A percentile compares a stretch with the other conserved stretches of the same genome.
phyloP scores from a whole-genome alignment of 2,329 filamentous ascomycete species.

The Biscogniauxia mediterranea region DNA sequence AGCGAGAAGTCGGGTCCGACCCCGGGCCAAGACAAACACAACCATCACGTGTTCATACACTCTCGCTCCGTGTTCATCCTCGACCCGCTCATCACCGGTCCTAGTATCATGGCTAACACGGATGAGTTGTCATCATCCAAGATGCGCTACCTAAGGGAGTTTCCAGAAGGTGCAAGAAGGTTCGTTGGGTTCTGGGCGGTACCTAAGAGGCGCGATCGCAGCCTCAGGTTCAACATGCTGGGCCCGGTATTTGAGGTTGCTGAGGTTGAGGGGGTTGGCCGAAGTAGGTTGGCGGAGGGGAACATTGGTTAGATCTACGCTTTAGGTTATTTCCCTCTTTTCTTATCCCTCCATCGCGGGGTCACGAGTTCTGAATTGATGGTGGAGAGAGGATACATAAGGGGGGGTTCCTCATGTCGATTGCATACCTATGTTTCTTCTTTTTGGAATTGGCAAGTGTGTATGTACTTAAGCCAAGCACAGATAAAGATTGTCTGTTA shows the following conservation, averaged over 20 bases:
- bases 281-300: neutral
- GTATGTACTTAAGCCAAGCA: no score
- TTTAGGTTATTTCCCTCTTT: no score
- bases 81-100: neutral
- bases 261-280: neutral
- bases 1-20: conserved; percentile 1
- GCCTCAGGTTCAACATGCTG: conserved; percentile 10
- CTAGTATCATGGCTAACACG: no score
- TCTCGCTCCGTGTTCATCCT: conserved; percentile 6
- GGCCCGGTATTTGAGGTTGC: conserved; percentile 12
- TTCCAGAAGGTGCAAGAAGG: neutral
- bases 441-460: no score
- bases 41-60: neutral
- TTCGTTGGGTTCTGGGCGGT: conserved; percentile 17
- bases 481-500: no score
- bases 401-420: no score
- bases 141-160: neutral
- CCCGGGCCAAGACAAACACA: neutral
- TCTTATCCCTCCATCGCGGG: no score
- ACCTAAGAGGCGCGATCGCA: conserved; percentile 5
- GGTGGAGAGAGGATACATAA: no score
- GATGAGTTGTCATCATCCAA: neutral
- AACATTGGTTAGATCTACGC: no score
- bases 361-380: no score
- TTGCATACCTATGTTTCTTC: no score